Conservation (phyloP, 805 yeast genomes). For the Groenewaldozyma tartarivorans region DNA sequence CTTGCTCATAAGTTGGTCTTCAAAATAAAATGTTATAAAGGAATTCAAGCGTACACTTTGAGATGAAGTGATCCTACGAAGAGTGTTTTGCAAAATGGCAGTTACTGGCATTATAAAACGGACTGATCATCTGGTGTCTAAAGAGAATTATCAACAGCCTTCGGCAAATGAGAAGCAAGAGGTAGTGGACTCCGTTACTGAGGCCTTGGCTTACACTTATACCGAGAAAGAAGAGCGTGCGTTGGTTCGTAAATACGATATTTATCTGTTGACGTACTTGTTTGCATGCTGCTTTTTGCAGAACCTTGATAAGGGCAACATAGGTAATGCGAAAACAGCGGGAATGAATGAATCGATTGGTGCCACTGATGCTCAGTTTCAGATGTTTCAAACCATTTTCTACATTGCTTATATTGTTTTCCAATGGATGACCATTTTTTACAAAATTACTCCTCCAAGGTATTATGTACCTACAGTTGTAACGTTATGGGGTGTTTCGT, state of each 20-base stretch:
- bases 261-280: slow-evolving; percentile 36
- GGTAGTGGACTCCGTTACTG: too few species aligned
- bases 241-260: slow-evolving; percentile 32
- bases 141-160: neutral
- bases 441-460: slow-evolving; percentile 36
- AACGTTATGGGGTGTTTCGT: slow-evolving; percentile 41
- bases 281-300: slow-evolving; percentile 39
- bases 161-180: neutral
- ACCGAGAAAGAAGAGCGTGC: slow-evolving; percentile 15
- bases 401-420: slow-evolving; percentile 41
- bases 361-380: slow-evolving; percentile 34
- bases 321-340: slow-evolving; percentile 46
- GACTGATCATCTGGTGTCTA: neutral
- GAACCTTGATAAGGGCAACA: slow-evolving; percentile 43
- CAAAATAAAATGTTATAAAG: too few species aligned
- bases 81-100: too few species aligned
- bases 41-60: too few species aligned
- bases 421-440: slow-evolving; percentile 39
- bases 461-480: slow-evolving; percentile 38
- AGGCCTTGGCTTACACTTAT: slow-evolving; percentile 10
- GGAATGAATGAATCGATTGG: slow-evolving; percentile 37
- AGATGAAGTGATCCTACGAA: too few species aligned
- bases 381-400: slow-evolving; percentile 37
- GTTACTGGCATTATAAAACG: too few species aligned
- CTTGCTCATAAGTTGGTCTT: too few species aligned